Percentiles rank a stretch among this genome's conserved stretches.
phyloP scores from a whole-genome alignment of 495 filamentous ascomycete genomes.

The Acidiella bohemica region DNA sequence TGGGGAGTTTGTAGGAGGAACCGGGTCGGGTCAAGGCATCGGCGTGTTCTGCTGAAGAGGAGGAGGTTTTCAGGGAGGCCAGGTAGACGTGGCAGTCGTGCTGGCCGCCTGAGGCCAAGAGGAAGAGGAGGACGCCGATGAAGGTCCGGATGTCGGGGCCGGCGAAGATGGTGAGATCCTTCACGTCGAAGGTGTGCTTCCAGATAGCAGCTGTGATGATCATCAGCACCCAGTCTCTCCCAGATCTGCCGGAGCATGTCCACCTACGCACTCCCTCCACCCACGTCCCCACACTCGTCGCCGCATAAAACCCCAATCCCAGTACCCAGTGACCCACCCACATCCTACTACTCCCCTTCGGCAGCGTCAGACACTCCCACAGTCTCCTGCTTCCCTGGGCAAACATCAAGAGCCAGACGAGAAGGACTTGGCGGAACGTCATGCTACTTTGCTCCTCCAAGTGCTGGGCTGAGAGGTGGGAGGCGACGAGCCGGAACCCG shows the following conservation, averaged over 20 bases:
- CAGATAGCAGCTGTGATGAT: constrained; percentile 6
- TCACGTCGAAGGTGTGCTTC: constrained; percentile 6
- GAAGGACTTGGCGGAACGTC: constrained; percentile 48
- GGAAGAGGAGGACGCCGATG: constrained; percentile 50
- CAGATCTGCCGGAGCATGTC: constrained; percentile 6
- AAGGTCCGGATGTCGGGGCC: constrained; percentile 46
- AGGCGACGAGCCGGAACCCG: constrained; percentile 33
- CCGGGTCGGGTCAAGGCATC: not conserved
- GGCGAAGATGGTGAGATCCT: constrained; percentile 3
- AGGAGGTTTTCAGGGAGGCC: constrained; percentile 43
- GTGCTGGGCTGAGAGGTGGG: constrained; percentile 18
- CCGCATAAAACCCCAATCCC: constrained; percentile 65
- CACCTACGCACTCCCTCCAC: constrained; percentile 65
- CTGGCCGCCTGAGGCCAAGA: constrained; percentile 64
- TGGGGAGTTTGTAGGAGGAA: constrained; percentile 59
- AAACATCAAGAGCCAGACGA: constrained; percentile 57
- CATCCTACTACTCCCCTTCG: constrained; percentile 60
- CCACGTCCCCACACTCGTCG: constrained; percentile 64
- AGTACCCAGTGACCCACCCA: constrained; percentile 69
- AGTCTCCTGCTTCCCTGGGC: constrained; percentile 62
- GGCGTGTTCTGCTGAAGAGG: not conserved
- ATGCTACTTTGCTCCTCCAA: constrained; percentile 34
- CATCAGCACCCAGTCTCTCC: not conserved
- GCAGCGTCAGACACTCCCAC: constrained; percentile 52
- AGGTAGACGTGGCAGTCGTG: constrained; percentile 72